Conservation (phyloP, 768 basidiomycete genomes). For the Boletus reticulatus region DNA sequence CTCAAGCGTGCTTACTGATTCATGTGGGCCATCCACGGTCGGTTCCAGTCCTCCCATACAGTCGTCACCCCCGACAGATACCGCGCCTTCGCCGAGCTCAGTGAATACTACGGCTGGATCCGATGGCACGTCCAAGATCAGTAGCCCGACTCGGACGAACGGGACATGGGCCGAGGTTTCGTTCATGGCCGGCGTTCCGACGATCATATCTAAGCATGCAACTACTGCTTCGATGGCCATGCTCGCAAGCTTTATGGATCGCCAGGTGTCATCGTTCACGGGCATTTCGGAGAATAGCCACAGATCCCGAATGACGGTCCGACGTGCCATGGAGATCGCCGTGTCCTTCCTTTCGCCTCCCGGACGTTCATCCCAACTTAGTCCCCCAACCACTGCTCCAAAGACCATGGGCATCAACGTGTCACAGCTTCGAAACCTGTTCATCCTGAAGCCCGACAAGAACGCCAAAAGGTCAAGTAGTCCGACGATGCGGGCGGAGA, state of each 20-base stretch:
- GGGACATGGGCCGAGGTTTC: background rate
- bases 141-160: too few species aligned
- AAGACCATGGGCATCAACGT: too few species aligned
- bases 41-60: background rate
- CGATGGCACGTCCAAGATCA: background rate
- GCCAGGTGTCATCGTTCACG: background rate
- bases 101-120: background rate
- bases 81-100: background rate
- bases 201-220: background rate
- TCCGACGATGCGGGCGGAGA: background rate
- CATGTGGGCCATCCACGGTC: background rate
- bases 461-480: background rate
- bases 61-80: background rate
- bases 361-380: too few species aligned
- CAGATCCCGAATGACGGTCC: too few species aligned
- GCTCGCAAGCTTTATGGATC: background rate
- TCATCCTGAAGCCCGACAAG: slow-evolving; percentile 4
- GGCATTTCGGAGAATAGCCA: too few species aligned
- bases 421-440: too few species aligned
- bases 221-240: background rate
- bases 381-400: too few species aligned
- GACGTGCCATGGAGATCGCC: too few species aligned
- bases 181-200: background rate
- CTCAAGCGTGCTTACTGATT: background rate
- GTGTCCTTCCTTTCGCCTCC: too few species aligned